phyloP scores from a whole-genome alignment of 1,139 yeast species.

The Candida sp. region DNA sequence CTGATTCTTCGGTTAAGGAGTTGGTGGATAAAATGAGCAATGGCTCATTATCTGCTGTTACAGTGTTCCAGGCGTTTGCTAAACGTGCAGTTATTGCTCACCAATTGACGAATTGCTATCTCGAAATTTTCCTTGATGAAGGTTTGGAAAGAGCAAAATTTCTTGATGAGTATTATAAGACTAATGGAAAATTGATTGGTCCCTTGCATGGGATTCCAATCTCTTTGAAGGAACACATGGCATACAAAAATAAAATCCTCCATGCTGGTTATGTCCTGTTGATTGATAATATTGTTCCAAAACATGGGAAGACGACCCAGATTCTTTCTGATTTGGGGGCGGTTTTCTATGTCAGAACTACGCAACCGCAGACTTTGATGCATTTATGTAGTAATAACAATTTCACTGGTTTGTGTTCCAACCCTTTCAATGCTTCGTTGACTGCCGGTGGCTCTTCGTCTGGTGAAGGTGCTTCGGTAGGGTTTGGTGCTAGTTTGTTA shows the following conservation, averaged over 20 bases:
- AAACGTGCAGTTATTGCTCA: constrained; percentile 43
- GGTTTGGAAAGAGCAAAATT: constrained; percentile 32
- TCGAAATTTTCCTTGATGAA: constrained; percentile 30
- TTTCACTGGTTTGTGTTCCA: constrained; percentile 31
- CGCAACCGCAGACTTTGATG: constrained; percentile 48
- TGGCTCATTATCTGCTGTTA: constrained; percentile 36
- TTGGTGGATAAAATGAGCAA: constrained; percentile 32
- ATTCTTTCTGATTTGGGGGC: constrained; percentile 64
- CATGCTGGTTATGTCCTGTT: constrained; percentile 62
- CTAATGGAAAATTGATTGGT: constrained; percentile 61
- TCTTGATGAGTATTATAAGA: constrained; percentile 37
- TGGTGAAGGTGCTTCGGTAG: constrained; percentile 73
- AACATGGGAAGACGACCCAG: constrained; percentile 49
- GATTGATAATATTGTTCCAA: constrained; percentile 46
- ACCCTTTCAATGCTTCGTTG: constrained; percentile 38
- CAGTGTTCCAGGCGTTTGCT: constrained; percentile 49
- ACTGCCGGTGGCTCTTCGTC: constrained; percentile 66
- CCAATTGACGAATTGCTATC: constrained; percentile 34
- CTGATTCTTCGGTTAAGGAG: constrained; percentile 38
- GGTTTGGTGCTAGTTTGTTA: constrained; percentile 59
- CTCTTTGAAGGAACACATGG: constrained; percentile 72
- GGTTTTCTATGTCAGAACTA: constrained; percentile 50
- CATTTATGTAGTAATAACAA: constrained; percentile 44
- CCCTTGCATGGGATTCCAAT: constrained; percentile 81
- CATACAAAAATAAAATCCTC: constrained; percentile 52